Percentiles rank a stretch among this genome's conserved stretches.
Conservation (phyloP, 2,329 filamentous ascomycete genomes). For the Lecanicillium sp. region DNA sequence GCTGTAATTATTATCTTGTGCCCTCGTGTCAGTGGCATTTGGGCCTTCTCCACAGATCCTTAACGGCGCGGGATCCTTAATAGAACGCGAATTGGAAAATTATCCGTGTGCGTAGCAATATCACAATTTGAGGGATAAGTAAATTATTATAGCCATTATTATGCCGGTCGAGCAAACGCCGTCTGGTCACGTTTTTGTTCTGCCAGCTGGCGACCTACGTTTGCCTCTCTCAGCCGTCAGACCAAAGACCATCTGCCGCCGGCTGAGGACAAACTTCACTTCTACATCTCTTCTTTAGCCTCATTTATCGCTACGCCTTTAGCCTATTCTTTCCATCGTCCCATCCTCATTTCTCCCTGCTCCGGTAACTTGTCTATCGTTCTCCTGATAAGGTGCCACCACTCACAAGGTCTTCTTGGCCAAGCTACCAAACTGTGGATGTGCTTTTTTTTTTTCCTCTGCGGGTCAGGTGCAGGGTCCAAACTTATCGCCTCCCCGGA, state of each 20-base stretch:
- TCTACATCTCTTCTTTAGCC: too few relatives aligned
- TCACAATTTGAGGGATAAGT: neutral
- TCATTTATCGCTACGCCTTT: too few relatives aligned
- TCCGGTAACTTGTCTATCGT: conserved; percentile 6
- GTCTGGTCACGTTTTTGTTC: too few relatives aligned
- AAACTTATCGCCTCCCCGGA: neutral
- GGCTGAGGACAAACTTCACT: neutral
- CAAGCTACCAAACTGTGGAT: conserved; percentile 10
- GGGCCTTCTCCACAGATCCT: neutral
- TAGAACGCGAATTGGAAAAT: neutral
- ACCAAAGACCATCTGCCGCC: neutral
- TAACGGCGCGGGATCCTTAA: neutral
- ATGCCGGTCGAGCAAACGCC: conserved; percentile 9
- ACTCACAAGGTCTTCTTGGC: neutral
- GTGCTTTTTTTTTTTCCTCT: neutral
- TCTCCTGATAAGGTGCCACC: conserved; percentile 1
- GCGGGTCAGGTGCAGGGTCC: conserved; percentile 7
- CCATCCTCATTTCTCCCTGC: neutral
- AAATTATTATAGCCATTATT: too few relatives aligned
- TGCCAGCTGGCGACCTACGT: conserved; percentile 1
- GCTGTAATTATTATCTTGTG: neutral
- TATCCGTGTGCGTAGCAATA: neutral
- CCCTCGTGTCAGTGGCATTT: neutral
- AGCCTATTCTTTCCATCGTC: neutral
- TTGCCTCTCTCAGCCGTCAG: neutral